These are phyloP conservation scores for Royoungia palumana DNA, from an alignment of 768 basidiomycete genomes.

Conservation along the genomic window DNA sequence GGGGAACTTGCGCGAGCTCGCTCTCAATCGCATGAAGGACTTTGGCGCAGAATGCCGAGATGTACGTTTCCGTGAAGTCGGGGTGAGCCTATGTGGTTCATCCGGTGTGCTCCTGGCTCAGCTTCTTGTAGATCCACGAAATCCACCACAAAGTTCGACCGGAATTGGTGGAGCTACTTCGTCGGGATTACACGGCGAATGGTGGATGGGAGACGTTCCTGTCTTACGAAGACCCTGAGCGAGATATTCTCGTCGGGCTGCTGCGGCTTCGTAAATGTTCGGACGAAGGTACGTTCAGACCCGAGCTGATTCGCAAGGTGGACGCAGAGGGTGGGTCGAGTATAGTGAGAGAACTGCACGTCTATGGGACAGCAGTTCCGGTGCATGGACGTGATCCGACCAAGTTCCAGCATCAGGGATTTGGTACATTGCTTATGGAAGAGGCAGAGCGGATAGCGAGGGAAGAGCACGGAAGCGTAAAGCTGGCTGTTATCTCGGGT, in stretches of 20 bases:
- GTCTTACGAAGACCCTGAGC: slow-evolving; percentile 97
- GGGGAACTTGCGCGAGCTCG: slow-evolving; percentile 93
- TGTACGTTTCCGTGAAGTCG: slow-evolving; percentile 96
- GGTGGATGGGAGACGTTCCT: slow-evolving; percentile 99
- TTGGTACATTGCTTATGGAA: slow-evolving; percentile 97
- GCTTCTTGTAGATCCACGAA: slow-evolving; percentile 76
- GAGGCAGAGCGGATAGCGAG: slow-evolving; percentile 97
- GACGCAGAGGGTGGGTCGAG: slow-evolving; percentile 78
- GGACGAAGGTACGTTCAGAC: slow-evolving; percentile 94
- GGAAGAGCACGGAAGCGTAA: slow-evolving; percentile 94
- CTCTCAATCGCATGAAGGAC: slow-evolving; percentile 97
- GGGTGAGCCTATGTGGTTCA: slow-evolving; percentile 51
- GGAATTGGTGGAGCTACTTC: slow-evolving; percentile 90
- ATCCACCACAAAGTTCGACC: slow-evolving; percentile 98
- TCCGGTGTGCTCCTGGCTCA: background rate
- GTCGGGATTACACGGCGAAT: slow-evolving; percentile 94
- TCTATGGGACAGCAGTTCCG: slow-evolving; percentile 97
- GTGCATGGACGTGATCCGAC: slow-evolving; percentile 97
- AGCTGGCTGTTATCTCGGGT: slow-evolving; percentile 97
- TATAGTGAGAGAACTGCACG: slow-evolving; percentile 94
- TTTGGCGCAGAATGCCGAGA: slow-evolving; percentile 98
- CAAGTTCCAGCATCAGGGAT: slow-evolving; percentile 97
- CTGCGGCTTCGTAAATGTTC: slow-evolving; percentile 92
- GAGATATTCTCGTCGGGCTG: slow-evolving; percentile 92
- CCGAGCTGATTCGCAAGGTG: slow-evolving; percentile 74